Evolutionary conservation across 2,329 filamentous ascomycete species (phyloP).

Genomic region (Nothomitra cinnamomea): DNA sequence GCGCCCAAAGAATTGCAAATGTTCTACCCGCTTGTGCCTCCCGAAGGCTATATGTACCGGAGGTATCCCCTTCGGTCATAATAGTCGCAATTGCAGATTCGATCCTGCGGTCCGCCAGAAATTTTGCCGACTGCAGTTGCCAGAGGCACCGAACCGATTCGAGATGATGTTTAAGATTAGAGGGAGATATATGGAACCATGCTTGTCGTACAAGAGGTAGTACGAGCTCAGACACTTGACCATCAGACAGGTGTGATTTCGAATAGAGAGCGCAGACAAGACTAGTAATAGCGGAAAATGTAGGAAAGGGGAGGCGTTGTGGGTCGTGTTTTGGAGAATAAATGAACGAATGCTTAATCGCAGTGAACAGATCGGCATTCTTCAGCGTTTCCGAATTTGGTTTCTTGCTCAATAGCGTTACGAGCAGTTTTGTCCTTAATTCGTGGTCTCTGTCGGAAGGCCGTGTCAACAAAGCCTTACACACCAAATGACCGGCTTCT

Average conservation of each 20-base stretch:
- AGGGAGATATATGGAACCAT: slow-evolving; percentile 69
- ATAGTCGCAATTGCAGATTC: slow-evolving; percentile 61
- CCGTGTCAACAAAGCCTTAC: slow-evolving; percentile 17
- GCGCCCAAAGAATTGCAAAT: slow-evolving; percentile 69
- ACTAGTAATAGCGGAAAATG: slow-evolving; percentile 41
- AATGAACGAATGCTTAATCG: slow-evolving; percentile 33
- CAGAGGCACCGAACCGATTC: slow-evolving; percentile 78
- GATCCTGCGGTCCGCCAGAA: slow-evolving; percentile 50
- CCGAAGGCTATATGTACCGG: slow-evolving; percentile 30
- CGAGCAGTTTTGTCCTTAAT: slow-evolving; percentile 41
- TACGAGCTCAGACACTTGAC: slow-evolving; percentile 45
- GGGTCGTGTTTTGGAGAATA: slow-evolving; percentile 13
- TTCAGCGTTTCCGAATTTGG: slow-evolving; percentile 29
- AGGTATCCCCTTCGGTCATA: slow-evolving; percentile 39
- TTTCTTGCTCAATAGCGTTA: slow-evolving; percentile 38
- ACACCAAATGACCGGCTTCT: slow-evolving; percentile 30
- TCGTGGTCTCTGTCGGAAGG: slow-evolving; percentile 31
- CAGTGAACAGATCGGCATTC: slow-evolving; percentile 30
- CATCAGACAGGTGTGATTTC: slow-evolving; percentile 31
- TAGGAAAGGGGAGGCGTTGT: slow-evolving; percentile 29
- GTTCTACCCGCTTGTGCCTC: slow-evolving; percentile 46
- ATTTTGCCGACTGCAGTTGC: slow-evolving; percentile 62
- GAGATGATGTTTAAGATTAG: slow-evolving; percentile 81
- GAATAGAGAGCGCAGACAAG: slow-evolving; percentile 40
- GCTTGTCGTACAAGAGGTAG: slow-evolving; percentile 51